Percentiles rank a stretch among this genome's conserved stretches.
These are phyloP conservation scores for Taphrina betulina DNA, from an alignment of 1,139 yeast genomes.

Conservation along the genomic window DNA sequence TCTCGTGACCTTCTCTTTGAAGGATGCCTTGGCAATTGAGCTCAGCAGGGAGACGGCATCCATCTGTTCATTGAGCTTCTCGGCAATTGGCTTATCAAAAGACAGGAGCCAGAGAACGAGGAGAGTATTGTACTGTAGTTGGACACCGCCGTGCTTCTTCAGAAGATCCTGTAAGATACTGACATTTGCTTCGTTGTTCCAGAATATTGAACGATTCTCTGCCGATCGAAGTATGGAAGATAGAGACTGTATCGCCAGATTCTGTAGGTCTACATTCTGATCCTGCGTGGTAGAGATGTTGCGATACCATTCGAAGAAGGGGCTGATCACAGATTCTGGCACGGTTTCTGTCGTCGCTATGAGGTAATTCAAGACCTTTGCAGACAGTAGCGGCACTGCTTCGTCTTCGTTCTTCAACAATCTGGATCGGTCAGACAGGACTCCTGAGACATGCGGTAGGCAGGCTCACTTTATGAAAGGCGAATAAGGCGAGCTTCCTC, in stretches of 20 bases:
- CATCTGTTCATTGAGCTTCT: constrained; percentile 48
- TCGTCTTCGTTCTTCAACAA: constrained; percentile 44
- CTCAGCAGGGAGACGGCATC: constrained; percentile 57
- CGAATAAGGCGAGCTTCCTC: constrained; percentile 52
- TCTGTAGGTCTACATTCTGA: constrained; percentile 58
- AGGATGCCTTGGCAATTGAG: constrained; percentile 70
- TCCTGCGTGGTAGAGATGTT: constrained; percentile 47
- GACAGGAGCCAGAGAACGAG: constrained; percentile 82
- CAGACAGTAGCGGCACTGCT: constrained; percentile 44
- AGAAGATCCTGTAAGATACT: constrained; percentile 57
- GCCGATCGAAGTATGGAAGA: constrained; percentile 62
- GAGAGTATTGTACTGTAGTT: constrained; percentile 76
- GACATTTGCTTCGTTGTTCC: constrained; percentile 53
- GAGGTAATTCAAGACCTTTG: constrained; percentile 44
- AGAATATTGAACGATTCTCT: constrained; percentile 58
- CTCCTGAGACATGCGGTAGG: no score
- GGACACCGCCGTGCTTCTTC: constrained; percentile 57
- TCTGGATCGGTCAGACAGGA: background rate
- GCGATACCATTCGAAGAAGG: constrained; percentile 51
- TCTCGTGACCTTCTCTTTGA: constrained; percentile 88
- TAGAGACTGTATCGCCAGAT: constrained; percentile 65
- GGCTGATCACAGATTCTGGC: constrained; percentile 47
- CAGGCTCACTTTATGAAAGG: constrained; percentile 51
- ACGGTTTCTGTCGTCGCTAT: constrained; percentile 41
- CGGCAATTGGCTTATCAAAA: constrained; percentile 60